phyloP scores from a whole-genome alignment of 495 filamentous ascomycete species.

The Aspergillus carlsbadensis region DNA sequence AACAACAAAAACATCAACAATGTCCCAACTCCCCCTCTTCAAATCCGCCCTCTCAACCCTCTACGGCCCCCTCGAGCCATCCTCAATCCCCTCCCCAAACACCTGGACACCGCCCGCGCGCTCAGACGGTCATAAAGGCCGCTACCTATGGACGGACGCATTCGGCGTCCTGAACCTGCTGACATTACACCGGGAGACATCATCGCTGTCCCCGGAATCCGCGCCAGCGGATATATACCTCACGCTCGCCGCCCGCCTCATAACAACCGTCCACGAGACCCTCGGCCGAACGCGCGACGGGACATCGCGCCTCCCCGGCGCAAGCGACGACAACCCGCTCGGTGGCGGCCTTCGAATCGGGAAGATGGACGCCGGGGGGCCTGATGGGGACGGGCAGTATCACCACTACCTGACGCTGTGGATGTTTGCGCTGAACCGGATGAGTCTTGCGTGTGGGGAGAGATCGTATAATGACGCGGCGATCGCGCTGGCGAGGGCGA shows the following conservation, averaged over 20 bases:
- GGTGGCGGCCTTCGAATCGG: slow-evolving; percentile 64
- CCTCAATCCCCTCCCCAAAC: slow-evolving; percentile 26
- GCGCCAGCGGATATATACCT: slow-evolving; percentile 53
- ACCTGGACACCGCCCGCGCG: slow-evolving; percentile 46
- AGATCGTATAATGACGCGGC: slow-evolving; percentile 53
- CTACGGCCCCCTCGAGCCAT: slow-evolving; percentile 34
- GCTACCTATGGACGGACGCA: slow-evolving; percentile 69
- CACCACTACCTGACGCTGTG: slow-evolving; percentile 69
- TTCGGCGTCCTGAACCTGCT: slow-evolving; percentile 69
- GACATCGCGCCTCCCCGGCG: slow-evolving; percentile 46
- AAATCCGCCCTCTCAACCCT: slow-evolving; percentile 39
- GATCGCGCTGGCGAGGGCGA: slow-evolving; percentile 55
- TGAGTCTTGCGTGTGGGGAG: slow-evolving; percentile 52
- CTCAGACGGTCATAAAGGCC: slow-evolving; percentile 62
- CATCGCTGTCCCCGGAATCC: too few species aligned
- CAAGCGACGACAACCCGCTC: slow-evolving; percentile 54
- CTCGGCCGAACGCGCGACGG: slow-evolving; percentile 57
- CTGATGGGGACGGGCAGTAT: slow-evolving; percentile 65
- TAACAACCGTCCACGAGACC: slow-evolving; percentile 53
- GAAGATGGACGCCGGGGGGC: slow-evolving; percentile 50
- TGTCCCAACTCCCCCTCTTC: slow-evolving; percentile 32
- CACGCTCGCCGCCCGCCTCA: slow-evolving; percentile 50
- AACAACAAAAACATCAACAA: slow-evolving; percentile 26
- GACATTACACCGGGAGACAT: slow-evolving; percentile 54
- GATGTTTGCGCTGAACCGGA: slow-evolving; percentile 69